These are phyloP conservation scores for Orobanche coerulescens DNA, from an alignment of 257 asterid genomes.

Conservation along the genomic window DNA sequence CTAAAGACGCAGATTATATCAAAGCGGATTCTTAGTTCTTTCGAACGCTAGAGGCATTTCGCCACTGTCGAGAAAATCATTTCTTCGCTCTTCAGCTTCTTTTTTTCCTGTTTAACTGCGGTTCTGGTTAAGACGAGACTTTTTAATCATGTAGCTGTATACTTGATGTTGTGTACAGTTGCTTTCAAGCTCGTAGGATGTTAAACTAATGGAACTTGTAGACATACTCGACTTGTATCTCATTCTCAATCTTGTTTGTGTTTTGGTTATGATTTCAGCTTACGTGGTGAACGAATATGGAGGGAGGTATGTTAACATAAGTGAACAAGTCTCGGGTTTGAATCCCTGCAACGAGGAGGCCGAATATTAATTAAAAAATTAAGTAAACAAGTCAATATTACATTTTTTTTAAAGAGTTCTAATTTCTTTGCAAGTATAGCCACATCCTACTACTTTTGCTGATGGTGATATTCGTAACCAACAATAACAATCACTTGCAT, in stretches of 20 bases:
- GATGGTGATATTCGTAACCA: too few relatives aligned
- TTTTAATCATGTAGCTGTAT: constrained; percentile 17
- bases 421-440: too few relatives aligned
- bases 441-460: too few relatives aligned
- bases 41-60: constrained; percentile 8
- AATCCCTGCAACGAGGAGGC: too few relatives aligned
- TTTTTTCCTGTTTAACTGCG: neutral
- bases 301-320: too few relatives aligned
- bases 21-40: neutral
- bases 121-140: constrained; percentile 4
- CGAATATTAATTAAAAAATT: too few relatives aligned
- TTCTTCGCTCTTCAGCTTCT: neutral
- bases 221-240: neutral
- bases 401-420: too few relatives aligned
- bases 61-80: constrained; percentile 5
- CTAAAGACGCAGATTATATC: neutral
- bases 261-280: too few relatives aligned
- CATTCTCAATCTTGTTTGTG: neutral
- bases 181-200: constrained; percentile 20
- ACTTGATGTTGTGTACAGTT: constrained; percentile 26
- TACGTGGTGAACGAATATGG: too few relatives aligned
- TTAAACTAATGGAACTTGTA: constrained; percentile 10
- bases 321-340: too few relatives aligned
- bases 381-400: too few relatives aligned
- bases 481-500: too few relatives aligned